Base-by-base conservation (phyloP, 768 basidiomycete species). In the Mycena indigotica region DNA sequence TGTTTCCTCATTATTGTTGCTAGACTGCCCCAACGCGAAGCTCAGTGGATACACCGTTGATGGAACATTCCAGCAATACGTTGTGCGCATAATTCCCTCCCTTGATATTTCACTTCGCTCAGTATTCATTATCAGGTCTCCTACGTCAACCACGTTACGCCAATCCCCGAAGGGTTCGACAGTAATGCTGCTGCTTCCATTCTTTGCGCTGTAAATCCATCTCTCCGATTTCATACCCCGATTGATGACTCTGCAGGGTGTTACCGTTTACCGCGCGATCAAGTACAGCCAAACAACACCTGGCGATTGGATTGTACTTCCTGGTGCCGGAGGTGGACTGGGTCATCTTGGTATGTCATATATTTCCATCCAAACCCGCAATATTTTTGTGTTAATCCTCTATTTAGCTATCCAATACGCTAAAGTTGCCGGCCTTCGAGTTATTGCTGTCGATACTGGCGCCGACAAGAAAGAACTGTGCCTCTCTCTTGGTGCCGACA, bases 231-330 rank as follows among this genome's bases (percentile, higher is more conserved):
- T 19, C 26, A 48, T 32, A 23, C 26, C 19, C 38, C 19, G 51
- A 61, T 51, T 52, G 4, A 28, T 44, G 12, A 1, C 16, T 12
- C 35, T 40, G 1, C 49, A 88, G 87, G 91, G 90, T 45, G 76
- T 95, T 21, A 95, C 93, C 2, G 90, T 91, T 1, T 95, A 93
- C 67, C 87, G 90, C 56, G 93, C 91, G 0, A 74, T 95, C 64
- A 95, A 94, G 71, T 80, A 88, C 69, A 81, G 83, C 51, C 74
- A 82, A 53, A 79, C 84, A 5, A 77, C 72, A 26, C 80, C 85
- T 6, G 89, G 91, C 28, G 84, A 95, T 54, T 91, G 85, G 84
- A 76, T 91, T 58, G 87, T 85, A 21, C 74, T 93, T 46, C 85
- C 88, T 12, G 90, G 90, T 41, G 90, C 89, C 2, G 90, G 89